phyloP scores from a whole-genome alignment of 169 alveolate species.

The Miamiensis avidus region DNA sequence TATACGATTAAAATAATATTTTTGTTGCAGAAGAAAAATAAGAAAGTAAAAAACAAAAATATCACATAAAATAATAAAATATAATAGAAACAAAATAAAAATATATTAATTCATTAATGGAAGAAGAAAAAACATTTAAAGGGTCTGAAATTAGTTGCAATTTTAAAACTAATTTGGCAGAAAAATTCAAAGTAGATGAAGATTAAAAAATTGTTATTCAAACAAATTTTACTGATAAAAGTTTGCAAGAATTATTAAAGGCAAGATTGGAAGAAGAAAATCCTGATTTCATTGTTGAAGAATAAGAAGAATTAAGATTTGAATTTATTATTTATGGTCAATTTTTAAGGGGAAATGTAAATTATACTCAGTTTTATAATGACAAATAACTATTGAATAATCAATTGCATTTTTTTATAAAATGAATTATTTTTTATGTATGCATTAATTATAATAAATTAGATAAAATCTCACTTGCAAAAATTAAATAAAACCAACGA shows the following conservation, averaged over 20 bases:
- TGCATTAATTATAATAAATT: no score
- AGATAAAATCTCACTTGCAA: not conserved
- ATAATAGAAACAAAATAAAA: no score
- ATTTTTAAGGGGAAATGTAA: conserved; percentile 16
- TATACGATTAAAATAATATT: no score
- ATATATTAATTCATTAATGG: not conserved
- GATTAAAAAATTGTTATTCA: not conserved
- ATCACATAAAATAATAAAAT: no score
- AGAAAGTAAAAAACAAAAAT: not conserved
- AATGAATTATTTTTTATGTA: not conserved
- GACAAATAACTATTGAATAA: no score
- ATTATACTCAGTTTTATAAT: no score
- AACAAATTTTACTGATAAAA: conserved; percentile 7
- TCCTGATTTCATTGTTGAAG: not conserved
- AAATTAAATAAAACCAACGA: not conserved
- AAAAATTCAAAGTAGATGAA: conserved; percentile 23
- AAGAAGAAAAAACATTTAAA: conserved; percentile 14
- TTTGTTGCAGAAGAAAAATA: not conserved
- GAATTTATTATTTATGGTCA: conserved; percentile 12
- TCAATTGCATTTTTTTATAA: no score
- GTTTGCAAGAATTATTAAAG: conserved; percentile 1
- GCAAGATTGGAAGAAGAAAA: conserved; percentile 10
- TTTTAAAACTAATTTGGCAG: conserved; percentile 21
- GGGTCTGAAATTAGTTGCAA: conserved; percentile 6
- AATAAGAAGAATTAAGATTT: not conserved